Base-by-base conservation (phyloP, 2,329 filamentous ascomycete genomes). In the Phoma sp. region DNA sequence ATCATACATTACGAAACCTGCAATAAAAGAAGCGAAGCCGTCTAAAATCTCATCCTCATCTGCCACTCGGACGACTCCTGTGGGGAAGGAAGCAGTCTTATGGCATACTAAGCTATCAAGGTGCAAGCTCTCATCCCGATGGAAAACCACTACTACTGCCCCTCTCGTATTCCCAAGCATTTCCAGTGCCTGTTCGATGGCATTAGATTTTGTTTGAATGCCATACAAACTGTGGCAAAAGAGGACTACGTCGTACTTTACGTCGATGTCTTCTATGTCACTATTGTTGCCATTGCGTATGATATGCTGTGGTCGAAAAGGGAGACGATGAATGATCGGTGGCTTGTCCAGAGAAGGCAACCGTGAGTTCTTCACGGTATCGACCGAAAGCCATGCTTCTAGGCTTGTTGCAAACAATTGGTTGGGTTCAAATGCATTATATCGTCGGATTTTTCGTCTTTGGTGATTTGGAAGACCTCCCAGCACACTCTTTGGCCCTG, bases 201-300 rank as follows among this genome's bases (percentile, higher is more conserved):
- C 78, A 1, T 12, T 65, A n/a, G 57, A 61, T 59, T 83, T 82
- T 2, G 77, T 76, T 0, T 75, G 76, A 80, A 87, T 82, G 54
- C 83, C 83, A 59, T 87, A 87, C 80, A 87, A 80, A 72, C 85
- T 86, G 66, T 87, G 84, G 59, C 84, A 87, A 69, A 88, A 85
- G 4, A 88, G 63, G 15, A 88, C 67, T 33, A 87, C 11, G 57
- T 88, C 79, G 61, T 80, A 87, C 53, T 74, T 78, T 18, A 77
- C 66, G 26, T 72, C 60, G 0, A 39, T 20, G 1, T 42, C 29
- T 5, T 15, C 1, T 21, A 26, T 26, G 11, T 26, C 12, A 26
- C 10, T 15, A 26, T 3, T 26, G 36, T 18, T 39, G 23, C 21
- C 21, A 7, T 15, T 39, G 1, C 36, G 2, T 39, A 21, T 26